Evolutionary conservation across 2,329 filamentous ascomycete species (phyloP).

Genomic region (Myriosclerotinia curreyana): DNA sequence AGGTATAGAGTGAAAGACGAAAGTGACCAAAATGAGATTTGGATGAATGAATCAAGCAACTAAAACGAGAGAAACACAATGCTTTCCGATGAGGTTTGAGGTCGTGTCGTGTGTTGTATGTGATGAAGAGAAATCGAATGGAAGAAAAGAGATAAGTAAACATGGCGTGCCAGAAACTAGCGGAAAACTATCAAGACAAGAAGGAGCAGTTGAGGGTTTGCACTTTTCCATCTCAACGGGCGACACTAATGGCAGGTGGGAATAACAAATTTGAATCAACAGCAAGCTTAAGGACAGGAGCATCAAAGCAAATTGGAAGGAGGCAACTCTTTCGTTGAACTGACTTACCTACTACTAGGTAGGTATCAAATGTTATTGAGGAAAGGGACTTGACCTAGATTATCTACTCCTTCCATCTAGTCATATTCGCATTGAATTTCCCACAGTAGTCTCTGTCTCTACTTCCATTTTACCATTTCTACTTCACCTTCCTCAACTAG

Average conservation of each 20-base stretch:
- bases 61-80: constrained; percentile 5
- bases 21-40: constrained; percentile 18
- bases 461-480: too few species aligned
- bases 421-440: too few species aligned
- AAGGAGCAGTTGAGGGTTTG: constrained; percentile 6
- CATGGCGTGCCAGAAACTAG: not conserved
- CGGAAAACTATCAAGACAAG: not conserved
- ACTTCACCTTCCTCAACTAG: too few species aligned
- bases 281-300: not conserved
- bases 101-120: constrained; percentile 3
- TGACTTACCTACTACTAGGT: too few species aligned
- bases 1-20: constrained; percentile 16
- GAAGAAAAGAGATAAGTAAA: constrained; percentile 14
- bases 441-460: too few species aligned
- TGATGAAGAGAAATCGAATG: constrained; percentile 17
- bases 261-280: not conserved
- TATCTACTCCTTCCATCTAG: too few species aligned
- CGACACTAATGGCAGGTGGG: not conserved
- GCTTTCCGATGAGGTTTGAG: constrained; percentile 1
- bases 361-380: too few species aligned
- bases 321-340: too few species aligned
- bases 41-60: constrained; percentile 13
- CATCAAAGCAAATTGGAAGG: not conserved
- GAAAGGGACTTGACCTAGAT: too few species aligned
- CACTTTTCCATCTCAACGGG: not conserved